Base-by-base conservation (phyloP, 2,329 filamentous ascomycete genomes). In the Anthostomella pinea region DNA sequence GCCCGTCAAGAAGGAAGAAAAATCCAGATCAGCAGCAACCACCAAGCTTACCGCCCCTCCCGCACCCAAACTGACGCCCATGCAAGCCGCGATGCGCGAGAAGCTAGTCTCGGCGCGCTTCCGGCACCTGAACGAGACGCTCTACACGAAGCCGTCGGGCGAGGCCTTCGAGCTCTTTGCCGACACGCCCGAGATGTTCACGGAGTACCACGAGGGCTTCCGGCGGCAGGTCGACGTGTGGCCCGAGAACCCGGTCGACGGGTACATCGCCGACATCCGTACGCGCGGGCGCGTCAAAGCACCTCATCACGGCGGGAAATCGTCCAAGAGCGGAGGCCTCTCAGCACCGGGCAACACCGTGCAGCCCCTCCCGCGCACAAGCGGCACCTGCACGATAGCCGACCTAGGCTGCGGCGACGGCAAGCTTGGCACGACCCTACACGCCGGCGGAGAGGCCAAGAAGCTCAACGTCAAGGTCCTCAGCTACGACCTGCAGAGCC, bases 201-300 rank as follows among this genome's bases (percentile, higher is more conserved):
- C 80, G 51, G 90, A 97, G 66, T 98, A 98, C 65, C 93, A 98
- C 67, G 84, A 89, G 43, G 93, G 93, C 21, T 98, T 98, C 73
- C 85, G 90, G 1, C 86, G 90, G 35, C 93, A 98, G 67, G 93
- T 97, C 41, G 83, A 87, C 57, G 85, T 90, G 3, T 98, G 93
- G 93, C 93, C 93, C 6, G 87, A 91, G 58, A 98, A 98, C 65
- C 93, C 93, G 0, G 88, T 98, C 30, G 87, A 96, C 61, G 79
- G 77, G 39, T 97, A 95, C 67, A 82, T 96, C 47, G 59, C 68
- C 18, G 75, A 83, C 33, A 80, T 97, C 48, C 73, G 80, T 38
- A 59, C 66, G 11, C 79, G 91, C n/a, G 87, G 76, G 14, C 77
- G 73, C 30, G 65, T 79, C 14, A 63, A 63, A 17, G 48, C 57